Base-by-base conservation (phyloP, 306 rosid genomes). In the Cucurbita maxima region DNA sequence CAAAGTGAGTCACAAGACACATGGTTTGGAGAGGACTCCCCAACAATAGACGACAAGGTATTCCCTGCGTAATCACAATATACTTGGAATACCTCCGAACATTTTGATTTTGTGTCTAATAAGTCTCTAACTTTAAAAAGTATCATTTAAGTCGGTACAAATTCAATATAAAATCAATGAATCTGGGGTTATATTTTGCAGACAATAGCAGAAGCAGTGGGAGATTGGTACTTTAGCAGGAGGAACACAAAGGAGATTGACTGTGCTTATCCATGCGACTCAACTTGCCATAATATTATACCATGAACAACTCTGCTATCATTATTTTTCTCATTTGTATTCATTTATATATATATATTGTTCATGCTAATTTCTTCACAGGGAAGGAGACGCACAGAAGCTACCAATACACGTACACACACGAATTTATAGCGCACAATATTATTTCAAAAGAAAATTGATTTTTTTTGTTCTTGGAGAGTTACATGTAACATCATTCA, bases 1-100 rank as follows among this genome's bases (percentile, higher is more conserved):
- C 99, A 95, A 83, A 91, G 97, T 73, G 99, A 95, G 81, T 83
- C 74, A 4, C 92, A 85, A 76, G 96, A 95, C n/a, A 91, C 97
- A 20, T 95, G 99, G 99, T 86, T 86, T 83, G 88, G 64, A 43
- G 75, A 3, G 45, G 91, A 88, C 76, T 88, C 97, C 53, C 96
- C 99, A 52, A 89, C 75, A 81, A 77, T 91, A 77, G 86, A 87
- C 58, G 71, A 84, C 61, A 89, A 82, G 98, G 98, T 90, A 81
- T 30, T 30, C 3, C 34, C 34, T 30, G 2, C 34, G 34, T 30
- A 30, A 30, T 30, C 34, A 30, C 34, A 30, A 30, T 3, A 30
- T 3, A 30, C 3, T 30, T 30, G 2, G 34, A 30, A 30, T 30
- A 30, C 2, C 34, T 30, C 3, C 34, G 34, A 30, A 30, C 34